Evolutionary conservation across 306 rosid species (phyloP), one percentile per base, ranked within the genome.

Genomic region (Quercus alba): DNA sequence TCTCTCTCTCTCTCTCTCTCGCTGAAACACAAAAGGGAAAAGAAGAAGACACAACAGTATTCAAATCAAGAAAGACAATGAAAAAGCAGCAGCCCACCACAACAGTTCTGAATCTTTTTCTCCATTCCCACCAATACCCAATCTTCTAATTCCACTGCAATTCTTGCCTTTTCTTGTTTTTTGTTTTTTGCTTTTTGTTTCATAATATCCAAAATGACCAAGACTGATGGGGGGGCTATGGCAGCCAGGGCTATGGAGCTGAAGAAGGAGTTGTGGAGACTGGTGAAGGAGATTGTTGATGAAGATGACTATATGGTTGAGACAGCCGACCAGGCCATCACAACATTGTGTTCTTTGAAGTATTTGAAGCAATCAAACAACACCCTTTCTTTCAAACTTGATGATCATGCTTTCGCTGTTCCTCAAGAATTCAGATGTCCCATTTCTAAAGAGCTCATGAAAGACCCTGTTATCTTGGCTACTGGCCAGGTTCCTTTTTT

Each of bases 341-440:
- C 84, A 2, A 77, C 80, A 17, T 88, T 93, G 76, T 58, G 75
- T 14, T 67, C 89, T 83, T 86, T 91, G 56, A 93, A 81, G 77
- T 49, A 82, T 64, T 77, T 88, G 15, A 84, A 49, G 54, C 15
- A 85, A 52, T 70, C 46, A 18, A 25, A 25, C 6, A 8, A 25
- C 54, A 63, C 89, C 7, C 56, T 64, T 57, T 75, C 85, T 6
- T 55, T 75, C n/a, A 80, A 76, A 28, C 71, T 84, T 15, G 82
- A 82, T 41, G 74, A 83, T 41, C 46, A 41, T 51, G 19, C 10
- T 3, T 78, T 67, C 30, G 10, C 28, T 69, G 72, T 81, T 67
- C 98, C 97, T 62, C 69, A 86, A 4, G 75, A 83, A 63, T 94
- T 91, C 62, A 89, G 87, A 19, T 94, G 98, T 55, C 97, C 98